Conservation (phyloP, 2,329 filamentous ascomycete species). For the Dryadomyces quercivorus region DNA sequence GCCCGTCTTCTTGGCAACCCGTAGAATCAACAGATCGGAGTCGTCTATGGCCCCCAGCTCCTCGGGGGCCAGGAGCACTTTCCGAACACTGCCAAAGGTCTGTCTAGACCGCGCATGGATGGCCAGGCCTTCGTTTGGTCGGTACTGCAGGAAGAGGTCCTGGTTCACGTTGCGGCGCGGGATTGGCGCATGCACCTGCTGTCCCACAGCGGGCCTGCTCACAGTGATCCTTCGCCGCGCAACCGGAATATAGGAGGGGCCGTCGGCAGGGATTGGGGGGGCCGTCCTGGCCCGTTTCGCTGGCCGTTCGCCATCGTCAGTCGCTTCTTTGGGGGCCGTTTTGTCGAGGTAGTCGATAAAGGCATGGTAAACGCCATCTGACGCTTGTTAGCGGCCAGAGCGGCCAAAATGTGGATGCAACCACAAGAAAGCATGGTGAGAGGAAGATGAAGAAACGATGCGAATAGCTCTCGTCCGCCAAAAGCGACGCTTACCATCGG, state of each 20-base stretch:
- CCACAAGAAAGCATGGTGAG: no score
- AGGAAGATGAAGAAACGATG: no score
- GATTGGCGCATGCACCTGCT: neutral
- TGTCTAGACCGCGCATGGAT: neutral
- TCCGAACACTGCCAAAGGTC: neutral
- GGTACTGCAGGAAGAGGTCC: neutral
- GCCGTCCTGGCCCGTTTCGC: conserved; percentile 8
- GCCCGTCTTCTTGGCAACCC: neutral
- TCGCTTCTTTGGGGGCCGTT: neutral
- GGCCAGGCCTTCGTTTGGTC: neutral
- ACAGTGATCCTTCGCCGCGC: conserved; percentile 6
- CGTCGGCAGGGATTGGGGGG: neutral
- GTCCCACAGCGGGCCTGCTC: neutral
- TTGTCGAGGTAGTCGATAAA: neutral
- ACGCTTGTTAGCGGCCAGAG: no score
- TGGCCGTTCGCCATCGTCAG: conserved; percentile 3
- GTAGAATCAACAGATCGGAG: neutral
- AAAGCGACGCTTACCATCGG: no score
- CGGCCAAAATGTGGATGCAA: no score
- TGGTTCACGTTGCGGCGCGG: neutral
- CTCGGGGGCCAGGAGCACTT: neutral
- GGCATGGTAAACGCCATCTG: neutral
- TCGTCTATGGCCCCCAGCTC: neutral
- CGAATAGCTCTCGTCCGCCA: no score
- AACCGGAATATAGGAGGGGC: conserved; percentile 8